phyloP scores from a whole-genome alignment of 192 early-diverging fungal genomes.

The Powellomyces hirtus region DNA sequence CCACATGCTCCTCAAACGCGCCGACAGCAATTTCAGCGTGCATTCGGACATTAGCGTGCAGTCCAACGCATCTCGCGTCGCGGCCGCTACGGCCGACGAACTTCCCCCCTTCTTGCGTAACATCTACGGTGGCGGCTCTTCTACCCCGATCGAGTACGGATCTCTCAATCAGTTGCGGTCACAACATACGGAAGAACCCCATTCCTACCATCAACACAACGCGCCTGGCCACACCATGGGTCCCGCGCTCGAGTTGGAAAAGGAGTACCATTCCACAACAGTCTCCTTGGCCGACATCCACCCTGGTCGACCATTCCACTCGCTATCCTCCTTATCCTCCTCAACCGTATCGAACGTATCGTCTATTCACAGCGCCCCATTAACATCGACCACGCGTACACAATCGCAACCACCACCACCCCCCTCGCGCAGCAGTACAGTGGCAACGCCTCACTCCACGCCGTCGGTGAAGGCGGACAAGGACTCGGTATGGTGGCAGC shows the following conservation, averaged over 20 bases:
- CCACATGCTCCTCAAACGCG: not conserved
- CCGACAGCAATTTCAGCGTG: not conserved
- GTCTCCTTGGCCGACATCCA: not conserved
- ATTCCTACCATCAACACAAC: not conserved
- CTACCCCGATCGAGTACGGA: not conserved
- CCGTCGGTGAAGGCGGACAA: not conserved
- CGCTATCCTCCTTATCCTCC: not conserved
- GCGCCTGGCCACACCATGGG: not conserved
- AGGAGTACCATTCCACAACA: not conserved
- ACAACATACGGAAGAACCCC: not conserved
- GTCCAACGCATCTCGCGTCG: not conserved
- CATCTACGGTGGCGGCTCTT: slow-evolving; percentile 4
- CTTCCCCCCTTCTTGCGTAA: slow-evolving; percentile 8
- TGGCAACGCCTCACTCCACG: not conserved
- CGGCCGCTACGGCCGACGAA: not conserved
- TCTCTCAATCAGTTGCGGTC: not conserved
- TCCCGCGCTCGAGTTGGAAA: not conserved
- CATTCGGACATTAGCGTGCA: not conserved
- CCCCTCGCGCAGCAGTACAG: not conserved
- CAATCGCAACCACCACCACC: not conserved
- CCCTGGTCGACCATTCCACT: not conserved
- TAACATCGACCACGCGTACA: not conserved
- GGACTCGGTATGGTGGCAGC: slow-evolving; percentile 18
- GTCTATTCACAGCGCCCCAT: not conserved
- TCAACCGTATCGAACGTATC: not conserved